phyloP scores from a whole-genome alignment of 176 grass and related monocot species.

The Panicum miliaceum region DNA sequence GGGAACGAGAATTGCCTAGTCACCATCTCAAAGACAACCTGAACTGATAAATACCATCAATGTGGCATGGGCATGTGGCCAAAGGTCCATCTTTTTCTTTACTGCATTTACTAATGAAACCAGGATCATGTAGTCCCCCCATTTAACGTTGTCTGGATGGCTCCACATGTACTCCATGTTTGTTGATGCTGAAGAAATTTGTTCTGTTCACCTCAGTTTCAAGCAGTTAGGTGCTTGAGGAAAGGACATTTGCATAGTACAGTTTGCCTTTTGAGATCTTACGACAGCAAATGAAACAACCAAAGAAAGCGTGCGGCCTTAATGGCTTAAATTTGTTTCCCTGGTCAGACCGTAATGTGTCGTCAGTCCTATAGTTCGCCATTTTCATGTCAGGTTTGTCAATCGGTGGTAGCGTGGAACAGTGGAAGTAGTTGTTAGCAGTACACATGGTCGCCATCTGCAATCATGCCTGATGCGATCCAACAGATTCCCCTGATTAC shows the following conservation, averaged over 20 bases:
- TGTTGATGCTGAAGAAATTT: not conserved
- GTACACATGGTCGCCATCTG: too few relatives aligned
- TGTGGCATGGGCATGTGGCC: constrained; percentile 10
- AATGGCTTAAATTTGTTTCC: not conserved
- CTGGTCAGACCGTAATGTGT: too few relatives aligned
- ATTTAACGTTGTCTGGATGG: not conserved
- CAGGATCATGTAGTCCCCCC: not conserved
- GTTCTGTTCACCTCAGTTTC: not conserved
- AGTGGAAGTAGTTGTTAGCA: too few relatives aligned
- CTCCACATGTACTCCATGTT: not conserved
- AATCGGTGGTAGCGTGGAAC: too few relatives aligned
- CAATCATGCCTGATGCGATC: too few relatives aligned
- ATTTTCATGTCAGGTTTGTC: too few relatives aligned
- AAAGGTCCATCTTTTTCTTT: not conserved
- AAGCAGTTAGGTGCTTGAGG: not conserved
- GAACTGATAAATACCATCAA: not conserved
- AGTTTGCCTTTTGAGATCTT: not conserved
- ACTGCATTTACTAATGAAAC: not conserved
- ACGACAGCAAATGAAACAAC: not conserved
- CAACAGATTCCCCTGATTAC: too few relatives aligned
- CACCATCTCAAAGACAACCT: not conserved
- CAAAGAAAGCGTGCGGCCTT: too few relatives aligned
- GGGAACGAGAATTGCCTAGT: not conserved
- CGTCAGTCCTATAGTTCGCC: too few relatives aligned
- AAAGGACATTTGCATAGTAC: not conserved